Evolutionary conservation across 306 rosid species (phyloP).

Genomic region (Oxytropis ochrocephala): DNA sequence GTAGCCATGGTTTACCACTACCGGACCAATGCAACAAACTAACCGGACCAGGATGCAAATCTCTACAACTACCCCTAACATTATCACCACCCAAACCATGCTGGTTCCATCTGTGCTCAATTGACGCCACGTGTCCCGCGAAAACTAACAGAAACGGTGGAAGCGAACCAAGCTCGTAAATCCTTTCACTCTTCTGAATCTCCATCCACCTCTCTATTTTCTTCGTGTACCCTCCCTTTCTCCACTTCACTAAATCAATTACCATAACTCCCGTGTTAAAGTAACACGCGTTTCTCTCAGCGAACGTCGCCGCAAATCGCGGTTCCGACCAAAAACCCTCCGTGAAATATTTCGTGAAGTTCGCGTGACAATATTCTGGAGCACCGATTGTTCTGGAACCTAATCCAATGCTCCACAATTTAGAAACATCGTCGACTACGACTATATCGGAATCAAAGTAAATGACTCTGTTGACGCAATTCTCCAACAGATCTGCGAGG

Average conservation of each 20-base stretch:
- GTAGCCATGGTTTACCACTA: constrained; percentile 69
- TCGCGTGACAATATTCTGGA: constrained; percentile 77
- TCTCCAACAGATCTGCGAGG: constrained; percentile 55
- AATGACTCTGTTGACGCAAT: constrained; percentile 55
- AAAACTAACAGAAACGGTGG: constrained; percentile 73
- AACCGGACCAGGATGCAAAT: constrained; percentile 67
- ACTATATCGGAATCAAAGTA: constrained; percentile 72
- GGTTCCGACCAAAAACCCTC: constrained; percentile 47
- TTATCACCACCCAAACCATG: constrained; percentile 82
- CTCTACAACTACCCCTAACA: constrained; percentile 61
- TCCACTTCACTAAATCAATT: constrained; percentile 66
- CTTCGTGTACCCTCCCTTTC: constrained; percentile 40
- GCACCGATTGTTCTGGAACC: constrained; percentile 52
- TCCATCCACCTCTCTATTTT: constrained; percentile 73
- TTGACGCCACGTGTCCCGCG: constrained; percentile 72
- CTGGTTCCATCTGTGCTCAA: constrained; percentile 80
- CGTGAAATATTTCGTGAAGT: constrained; percentile 65
- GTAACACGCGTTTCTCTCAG: constrained; percentile 48
- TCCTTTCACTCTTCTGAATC: constrained; percentile 58
- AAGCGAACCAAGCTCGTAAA: constrained; percentile 68
- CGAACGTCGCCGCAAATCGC: constrained; percentile 28
- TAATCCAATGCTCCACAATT: constrained; percentile 52
- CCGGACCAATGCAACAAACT: constrained; percentile 84
- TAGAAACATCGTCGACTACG: constrained; percentile 53
- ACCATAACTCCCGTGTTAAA: constrained; percentile 89